Percentiles rank a stretch among this genome's conserved stretches.
phyloP scores from a whole-genome alignment of 805 yeast species.

The Geotrichum ghanense region DNA sequence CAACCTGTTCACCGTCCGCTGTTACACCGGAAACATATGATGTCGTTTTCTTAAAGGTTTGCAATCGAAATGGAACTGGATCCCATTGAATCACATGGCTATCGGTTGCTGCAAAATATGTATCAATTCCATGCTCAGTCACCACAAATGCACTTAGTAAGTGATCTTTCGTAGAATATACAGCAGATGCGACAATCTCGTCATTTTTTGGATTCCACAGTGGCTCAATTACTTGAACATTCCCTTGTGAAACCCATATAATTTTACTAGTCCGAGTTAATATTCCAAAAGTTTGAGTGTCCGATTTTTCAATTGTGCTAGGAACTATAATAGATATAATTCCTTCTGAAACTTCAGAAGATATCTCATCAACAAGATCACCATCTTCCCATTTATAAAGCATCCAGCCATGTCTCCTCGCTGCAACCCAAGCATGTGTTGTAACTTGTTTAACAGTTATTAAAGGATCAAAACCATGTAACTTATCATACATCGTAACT shows the following conservation, averaged over 20 bases:
- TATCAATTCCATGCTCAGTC: background rate
- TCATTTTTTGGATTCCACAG: conserved; percentile 4
- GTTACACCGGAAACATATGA: background rate
- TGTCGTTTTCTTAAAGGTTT: background rate
- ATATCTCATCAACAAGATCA: conserved; percentile 7
- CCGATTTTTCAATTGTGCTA: background rate
- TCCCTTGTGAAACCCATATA: conserved; percentile 9
- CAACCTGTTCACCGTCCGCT: background rate
- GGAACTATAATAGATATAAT: conserved; percentile 3
- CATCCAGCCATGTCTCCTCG: conserved; percentile 12
- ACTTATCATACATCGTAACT: background rate
- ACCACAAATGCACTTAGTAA: background rate
- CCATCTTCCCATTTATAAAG: conserved; percentile 11
- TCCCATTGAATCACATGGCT: background rate
- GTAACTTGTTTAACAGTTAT: conserved; percentile 7
- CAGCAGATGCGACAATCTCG: background rate
- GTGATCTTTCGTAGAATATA: background rate
- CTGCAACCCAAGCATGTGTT: conserved; percentile 10
- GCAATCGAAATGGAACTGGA: background rate
- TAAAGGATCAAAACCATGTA: conserved; percentile 5
- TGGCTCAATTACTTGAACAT: conserved; percentile 10
- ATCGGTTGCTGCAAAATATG: background rate
- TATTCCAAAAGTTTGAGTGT: conserved; percentile 9
- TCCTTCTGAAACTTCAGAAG: conserved; percentile 7
- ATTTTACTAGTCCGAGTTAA: conserved; percentile 8